A percentile compares a stretch with the other conserved stretches of the same genome.
Conservation (phyloP, 306 rosid genomes). For the Hippophae tibetana region DNA sequence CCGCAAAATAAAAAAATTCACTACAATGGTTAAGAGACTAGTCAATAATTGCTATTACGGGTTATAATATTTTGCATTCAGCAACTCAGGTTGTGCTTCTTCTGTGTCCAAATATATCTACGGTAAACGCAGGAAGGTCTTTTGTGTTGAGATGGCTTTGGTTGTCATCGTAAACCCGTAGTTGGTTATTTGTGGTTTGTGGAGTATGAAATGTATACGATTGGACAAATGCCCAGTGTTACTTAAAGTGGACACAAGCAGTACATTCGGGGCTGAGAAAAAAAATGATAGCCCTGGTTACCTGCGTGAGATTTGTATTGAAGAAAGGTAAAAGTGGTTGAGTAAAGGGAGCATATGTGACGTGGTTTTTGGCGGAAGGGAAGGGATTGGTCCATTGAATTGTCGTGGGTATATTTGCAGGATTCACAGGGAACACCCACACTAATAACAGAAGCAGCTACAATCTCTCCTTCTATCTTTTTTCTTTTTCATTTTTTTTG, state of each 20-base stretch:
- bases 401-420: too few relatives aligned
- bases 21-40: conserved; percentile 63
- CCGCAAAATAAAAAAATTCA: conserved; percentile 92
- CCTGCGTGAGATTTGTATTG: conserved; percentile 61
- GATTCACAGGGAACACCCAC: too few relatives aligned
- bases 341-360: conserved; percentile 47
- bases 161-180: not conserved
- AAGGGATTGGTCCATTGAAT: too few relatives aligned
- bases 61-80: conserved; percentile 79
- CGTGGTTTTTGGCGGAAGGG: conserved; percentile 68
- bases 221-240: conserved; percentile 45
- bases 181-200: conserved; percentile 3
- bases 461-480: too few relatives aligned
- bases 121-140: conserved; percentile 39
- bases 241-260: conserved; percentile 34
- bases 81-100: conserved; percentile 81
- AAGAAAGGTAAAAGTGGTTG: conserved; percentile 36
- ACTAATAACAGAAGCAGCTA: too few relatives aligned
- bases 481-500: too few relatives aligned
- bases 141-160: not conserved
- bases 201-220: conserved; percentile 32
- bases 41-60: conserved; percentile 60
- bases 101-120: conserved; percentile 49
- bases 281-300: conserved; percentile 59
- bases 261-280: conserved; percentile 71